Evolutionary conservation across 2,329 filamentous ascomycete genomes (phyloP).

Genomic region (Trichophyton simii): DNA sequence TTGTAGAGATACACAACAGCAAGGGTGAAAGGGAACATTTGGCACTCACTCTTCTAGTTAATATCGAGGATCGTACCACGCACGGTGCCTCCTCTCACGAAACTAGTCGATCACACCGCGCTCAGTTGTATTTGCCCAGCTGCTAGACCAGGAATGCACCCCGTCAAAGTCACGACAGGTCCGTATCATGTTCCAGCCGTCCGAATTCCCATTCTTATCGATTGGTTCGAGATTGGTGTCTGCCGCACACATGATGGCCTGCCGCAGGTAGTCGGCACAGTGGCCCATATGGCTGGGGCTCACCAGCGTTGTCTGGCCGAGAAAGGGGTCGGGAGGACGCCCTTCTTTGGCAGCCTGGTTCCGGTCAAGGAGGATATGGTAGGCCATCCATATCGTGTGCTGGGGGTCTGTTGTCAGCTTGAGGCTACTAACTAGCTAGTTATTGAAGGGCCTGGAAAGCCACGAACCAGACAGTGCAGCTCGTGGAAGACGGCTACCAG

Average conservation of each 20-base stretch:
- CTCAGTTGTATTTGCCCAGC: not conserved
- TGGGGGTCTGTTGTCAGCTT: too few relatives aligned
- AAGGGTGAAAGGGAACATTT: too few relatives aligned
- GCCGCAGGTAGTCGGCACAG: conserved; percentile 10
- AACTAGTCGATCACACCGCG: not conserved
- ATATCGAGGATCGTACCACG: too few relatives aligned
- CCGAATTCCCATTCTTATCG: not conserved
- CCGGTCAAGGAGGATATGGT: too few relatives aligned
- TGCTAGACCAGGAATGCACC: not conserved
- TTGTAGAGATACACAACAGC: too few relatives aligned
- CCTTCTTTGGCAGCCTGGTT: not conserved
- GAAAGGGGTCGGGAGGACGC: not conserved
- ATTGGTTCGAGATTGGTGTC: conserved; percentile 12
- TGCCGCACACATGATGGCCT: conserved; percentile 12
- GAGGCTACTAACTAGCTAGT: too few relatives aligned
- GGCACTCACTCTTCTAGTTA: too few relatives aligned
- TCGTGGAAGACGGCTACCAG: too few relatives aligned
- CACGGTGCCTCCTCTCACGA: too few relatives aligned
- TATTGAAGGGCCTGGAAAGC: too few relatives aligned
- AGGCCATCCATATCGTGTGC: too few relatives aligned
- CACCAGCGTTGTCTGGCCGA: not conserved
- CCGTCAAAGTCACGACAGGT: not conserved
- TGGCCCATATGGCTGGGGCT: conserved; percentile 2
- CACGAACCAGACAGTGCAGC: too few relatives aligned
- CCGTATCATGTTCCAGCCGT: not conserved